Evolutionary conservation across 139 green algal genomes (phyloP).

Genomic region (Mychonastes homosphaera): DNA sequence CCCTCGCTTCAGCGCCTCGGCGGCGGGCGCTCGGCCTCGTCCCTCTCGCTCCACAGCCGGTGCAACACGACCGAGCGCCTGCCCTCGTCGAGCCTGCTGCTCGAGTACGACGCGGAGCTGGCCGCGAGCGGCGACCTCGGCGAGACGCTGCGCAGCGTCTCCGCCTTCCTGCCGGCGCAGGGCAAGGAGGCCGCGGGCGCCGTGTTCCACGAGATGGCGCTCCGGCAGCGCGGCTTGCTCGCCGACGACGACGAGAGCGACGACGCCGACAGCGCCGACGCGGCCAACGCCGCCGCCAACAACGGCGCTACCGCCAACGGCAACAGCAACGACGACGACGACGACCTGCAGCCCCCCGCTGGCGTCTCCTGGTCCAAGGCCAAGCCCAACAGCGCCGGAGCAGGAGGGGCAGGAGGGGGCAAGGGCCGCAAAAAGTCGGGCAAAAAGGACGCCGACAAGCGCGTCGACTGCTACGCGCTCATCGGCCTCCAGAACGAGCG

Average conservation of each 20-base stretch:
- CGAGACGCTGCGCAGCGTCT: constrained; percentile 21
- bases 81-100: constrained; percentile 11
- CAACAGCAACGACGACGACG: constrained; percentile 9
- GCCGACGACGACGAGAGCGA: constrained; percentile 4
- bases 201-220: constrained; percentile 44
- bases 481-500: constrained; percentile 72
- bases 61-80: too few relatives aligned
- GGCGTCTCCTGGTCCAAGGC: constrained; percentile 19
- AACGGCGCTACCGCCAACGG: constrained; percentile 4
- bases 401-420: constrained; percentile 25
- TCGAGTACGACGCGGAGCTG: constrained; percentile 7
- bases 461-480: constrained; percentile 69
- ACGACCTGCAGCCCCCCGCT: constrained; percentile 17
- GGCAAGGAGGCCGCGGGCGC: constrained; percentile 57
- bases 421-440: constrained; percentile 59
- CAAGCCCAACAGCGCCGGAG: constrained; percentile 11
- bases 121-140: not conserved
- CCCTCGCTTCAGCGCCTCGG: too few relatives aligned
- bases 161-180: constrained; percentile 17
- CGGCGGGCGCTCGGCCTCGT: too few relatives aligned
- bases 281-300: not conserved
- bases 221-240: constrained; percentile 50
- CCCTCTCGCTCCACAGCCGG: too few relatives aligned
- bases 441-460: constrained; percentile 35
- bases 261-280: not conserved